Percentiles rank a stretch among this genome's conserved stretches.
These are phyloP conservation scores for Neurospora discreta DNA, from an alignment of 495 filamentous ascomycete species.

Conservation along the genomic window DNA sequence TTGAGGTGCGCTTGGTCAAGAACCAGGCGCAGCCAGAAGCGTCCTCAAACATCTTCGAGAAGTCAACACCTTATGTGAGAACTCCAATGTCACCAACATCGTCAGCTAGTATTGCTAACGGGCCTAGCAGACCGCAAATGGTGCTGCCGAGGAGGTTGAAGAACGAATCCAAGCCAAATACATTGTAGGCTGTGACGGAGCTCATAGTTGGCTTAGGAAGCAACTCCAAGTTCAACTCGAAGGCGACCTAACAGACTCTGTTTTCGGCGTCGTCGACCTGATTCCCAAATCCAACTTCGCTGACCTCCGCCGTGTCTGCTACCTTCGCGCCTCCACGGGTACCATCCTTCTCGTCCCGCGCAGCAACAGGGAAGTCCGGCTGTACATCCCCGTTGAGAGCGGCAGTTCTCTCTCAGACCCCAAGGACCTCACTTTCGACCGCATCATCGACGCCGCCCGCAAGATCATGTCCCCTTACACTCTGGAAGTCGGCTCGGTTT, in stretches of 20 bases:
- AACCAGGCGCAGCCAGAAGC: conserved; percentile 11
- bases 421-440: conserved; percentile 39
- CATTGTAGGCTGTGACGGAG: conserved; percentile 58
- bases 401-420: conserved; percentile 28
- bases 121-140: conserved; percentile 15
- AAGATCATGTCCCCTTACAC: conserved; percentile 51
- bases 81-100: background rate
- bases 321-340: conserved; percentile 49
- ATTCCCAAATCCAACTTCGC: conserved; percentile 59
- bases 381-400: conserved; percentile 55
- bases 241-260: conserved; percentile 51
- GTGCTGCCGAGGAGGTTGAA: conserved; percentile 15
- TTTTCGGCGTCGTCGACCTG: conserved; percentile 56
- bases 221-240: conserved; percentile 40
- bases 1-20: conserved; percentile 35
- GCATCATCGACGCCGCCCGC: conserved; percentile 48
- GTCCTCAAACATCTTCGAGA: background rate
- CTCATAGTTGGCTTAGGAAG: conserved; percentile 48
- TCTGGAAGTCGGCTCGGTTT: conserved; percentile 24
- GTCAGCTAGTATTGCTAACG: conserved; percentile 18
- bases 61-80: background rate
- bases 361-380: conserved; percentile 46
- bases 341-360: conserved; percentile 61
- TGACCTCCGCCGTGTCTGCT: conserved; percentile 53
- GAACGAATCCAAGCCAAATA: conserved; percentile 46